Conservation (phyloP, 345 rosid genomes). For the Rubroshorea leprosula region DNA sequence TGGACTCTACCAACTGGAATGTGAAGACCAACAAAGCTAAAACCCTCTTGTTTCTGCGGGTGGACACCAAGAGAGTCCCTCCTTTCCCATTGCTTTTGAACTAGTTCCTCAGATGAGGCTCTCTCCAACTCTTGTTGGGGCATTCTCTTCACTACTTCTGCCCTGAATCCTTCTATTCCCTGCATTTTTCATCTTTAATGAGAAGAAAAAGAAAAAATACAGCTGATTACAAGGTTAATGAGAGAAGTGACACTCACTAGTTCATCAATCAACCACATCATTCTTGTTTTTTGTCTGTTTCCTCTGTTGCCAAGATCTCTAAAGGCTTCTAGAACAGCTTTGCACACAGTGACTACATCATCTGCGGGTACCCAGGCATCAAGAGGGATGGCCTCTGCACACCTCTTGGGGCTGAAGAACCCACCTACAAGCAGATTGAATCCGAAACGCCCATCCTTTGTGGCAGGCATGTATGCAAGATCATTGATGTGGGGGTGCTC, state of each 20-base stretch:
- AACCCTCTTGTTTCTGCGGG: constrained; percentile 87
- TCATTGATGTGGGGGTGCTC: constrained; percentile 99
- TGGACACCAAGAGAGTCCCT: constrained; percentile 78
- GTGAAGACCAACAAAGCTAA: constrained; percentile 74
- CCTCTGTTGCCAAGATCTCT: constrained; percentile 92
- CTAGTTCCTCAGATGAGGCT: constrained; percentile 55
- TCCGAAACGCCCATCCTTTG: constrained; percentile 64
- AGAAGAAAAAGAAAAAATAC: not conserved
- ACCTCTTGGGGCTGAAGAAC: constrained; percentile 83
- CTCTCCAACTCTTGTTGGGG: constrained; percentile 57
- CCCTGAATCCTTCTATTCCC: constrained; percentile 85
- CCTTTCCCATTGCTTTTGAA: constrained; percentile 76
- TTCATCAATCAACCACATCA: constrained; percentile 99
- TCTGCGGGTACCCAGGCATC: constrained; percentile 92
- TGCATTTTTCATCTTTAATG: constrained; percentile 21
- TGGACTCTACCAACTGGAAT: constrained; percentile 85
- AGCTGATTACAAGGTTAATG: not conserved
- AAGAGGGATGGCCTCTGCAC: constrained; percentile 88
- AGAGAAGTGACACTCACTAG: constrained; percentile 45
- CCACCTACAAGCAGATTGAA: constrained; percentile 95
- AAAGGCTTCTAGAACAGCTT: constrained; percentile 71
- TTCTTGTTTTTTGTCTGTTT: constrained; percentile 85
- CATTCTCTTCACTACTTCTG: constrained; percentile 75
- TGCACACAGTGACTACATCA: constrained; percentile 65
- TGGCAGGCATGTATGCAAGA: constrained; percentile 95